Conservation (phyloP, 1,284 basidiomycete species). For the Moniliophthora roreri region DNA sequence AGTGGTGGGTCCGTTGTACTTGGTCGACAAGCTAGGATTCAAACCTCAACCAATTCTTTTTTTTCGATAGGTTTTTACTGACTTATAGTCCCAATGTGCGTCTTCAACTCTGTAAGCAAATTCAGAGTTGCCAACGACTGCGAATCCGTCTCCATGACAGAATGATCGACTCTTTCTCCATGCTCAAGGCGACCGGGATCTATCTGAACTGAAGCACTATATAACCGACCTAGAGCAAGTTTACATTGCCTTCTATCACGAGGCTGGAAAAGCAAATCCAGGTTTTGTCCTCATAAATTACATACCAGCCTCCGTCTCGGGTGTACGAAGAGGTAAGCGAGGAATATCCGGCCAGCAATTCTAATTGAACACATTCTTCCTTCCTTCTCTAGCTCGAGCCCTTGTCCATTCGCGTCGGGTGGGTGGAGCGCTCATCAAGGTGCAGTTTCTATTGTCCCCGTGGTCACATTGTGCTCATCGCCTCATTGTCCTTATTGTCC, state of each 20-base stretch:
- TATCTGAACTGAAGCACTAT: conserved; percentile 41
- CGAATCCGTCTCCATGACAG: conserved; percentile 7
- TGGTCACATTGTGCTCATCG: conserved; percentile 22
- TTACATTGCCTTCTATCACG: conserved; percentile 42
- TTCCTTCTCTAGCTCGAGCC: conserved; percentile 34
- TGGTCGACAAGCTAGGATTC: not conserved
- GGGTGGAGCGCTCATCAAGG: conserved; percentile 37
- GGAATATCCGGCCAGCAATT: too few species aligned
- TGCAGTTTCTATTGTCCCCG: conserved; percentile 13
- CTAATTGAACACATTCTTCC: not conserved
- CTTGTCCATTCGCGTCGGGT: conserved; percentile 45
- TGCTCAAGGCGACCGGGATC: conserved; percentile 36
- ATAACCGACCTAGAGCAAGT: conserved; percentile 34
- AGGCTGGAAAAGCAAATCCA: conserved; percentile 31
- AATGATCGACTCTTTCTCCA: conserved; percentile 35
- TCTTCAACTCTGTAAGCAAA: not conserved
- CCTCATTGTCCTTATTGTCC: conserved; percentile 18
- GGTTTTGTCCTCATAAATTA: conserved; percentile 42
- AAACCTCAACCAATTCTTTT: too few species aligned
- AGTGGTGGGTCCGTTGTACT: conserved; percentile 10
- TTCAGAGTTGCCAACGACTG: not conserved
- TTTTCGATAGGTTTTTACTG: conserved; percentile 11
- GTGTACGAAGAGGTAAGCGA: conserved; percentile 39
- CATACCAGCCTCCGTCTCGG: conserved; percentile 38
- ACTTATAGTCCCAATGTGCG: conserved; percentile 14